These are phyloP conservation scores for Erucastrum elatum DNA, from an alignment of 345 rosid genomes.

Conservation along the genomic window DNA sequence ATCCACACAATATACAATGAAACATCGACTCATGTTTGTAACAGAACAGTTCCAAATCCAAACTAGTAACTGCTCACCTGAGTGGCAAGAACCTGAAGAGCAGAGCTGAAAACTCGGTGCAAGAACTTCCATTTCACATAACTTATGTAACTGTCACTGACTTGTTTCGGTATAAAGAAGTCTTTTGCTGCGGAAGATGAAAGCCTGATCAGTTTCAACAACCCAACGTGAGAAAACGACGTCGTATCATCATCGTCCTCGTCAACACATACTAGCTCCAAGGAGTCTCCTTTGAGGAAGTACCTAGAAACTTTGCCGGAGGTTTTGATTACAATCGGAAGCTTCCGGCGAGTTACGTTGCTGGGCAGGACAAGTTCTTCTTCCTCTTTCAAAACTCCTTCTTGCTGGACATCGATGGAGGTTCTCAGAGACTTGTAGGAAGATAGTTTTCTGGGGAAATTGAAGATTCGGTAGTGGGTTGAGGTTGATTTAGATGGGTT, in stretches of 20 bases:
- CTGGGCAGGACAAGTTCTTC: conserved; percentile 4
- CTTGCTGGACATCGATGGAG: conserved; percentile 21
- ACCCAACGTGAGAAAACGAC: conserved; percentile 7
- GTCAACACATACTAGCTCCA: conserved; percentile 16
- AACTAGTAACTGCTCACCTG: too few species aligned
- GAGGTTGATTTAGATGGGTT: conserved; percentile 14
- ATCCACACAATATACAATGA: too few species aligned
- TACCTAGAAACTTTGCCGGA: conserved; percentile 28
- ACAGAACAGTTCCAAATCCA: too few species aligned
- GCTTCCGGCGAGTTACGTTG: not conserved
- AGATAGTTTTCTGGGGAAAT: not conserved
- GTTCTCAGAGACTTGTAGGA: conserved; percentile 21
- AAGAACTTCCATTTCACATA: conserved; percentile 90
- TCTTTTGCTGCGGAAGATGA: conserved; percentile 51
- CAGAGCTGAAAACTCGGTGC: conserved; percentile 91
- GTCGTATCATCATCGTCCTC: conserved; percentile 13
- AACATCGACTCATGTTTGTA: too few species aligned
- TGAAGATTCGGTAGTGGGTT: conserved; percentile 12
- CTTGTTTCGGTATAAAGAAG: conserved; percentile 79
- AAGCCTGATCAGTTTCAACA: conserved; percentile 43
- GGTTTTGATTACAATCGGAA: conserved; percentile 22
- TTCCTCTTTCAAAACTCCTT: conserved; percentile 8
- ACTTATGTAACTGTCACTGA: conserved; percentile 53
- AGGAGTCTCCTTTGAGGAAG: conserved; percentile 28
- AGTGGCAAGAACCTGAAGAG: conserved; percentile 92